Base-by-base conservation (phyloP, 1,284 basidiomycete species). In the Neonothopanus nambi region DNA sequence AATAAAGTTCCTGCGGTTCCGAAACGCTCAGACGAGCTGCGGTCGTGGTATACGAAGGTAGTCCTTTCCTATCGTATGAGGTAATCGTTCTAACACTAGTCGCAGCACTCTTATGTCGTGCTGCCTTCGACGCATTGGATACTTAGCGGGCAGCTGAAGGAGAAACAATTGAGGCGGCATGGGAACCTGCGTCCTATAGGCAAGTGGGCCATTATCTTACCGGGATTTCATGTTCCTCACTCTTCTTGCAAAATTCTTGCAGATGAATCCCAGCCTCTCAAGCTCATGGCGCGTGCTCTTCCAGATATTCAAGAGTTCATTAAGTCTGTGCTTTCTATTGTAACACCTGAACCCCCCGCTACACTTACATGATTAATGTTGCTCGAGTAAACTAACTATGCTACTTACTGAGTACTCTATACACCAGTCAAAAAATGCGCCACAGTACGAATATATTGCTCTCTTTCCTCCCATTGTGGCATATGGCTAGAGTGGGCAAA, bases 11-110 rank as follows among this genome's bases (percentile, higher is more conserved):
- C 87, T 0, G 58, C 74, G 18, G 73, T 75, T 35, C 81, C 86
- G 15, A 77, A 73, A 54, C 75, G 81, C 51, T 66, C 75, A 6
- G 71, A 75, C 11, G 79, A 78, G 5, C 68, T 86, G 1, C 74
- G 77, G 26, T 59, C 67, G 23, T 91, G 88, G 89, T 91, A 90
- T 68, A 70, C 70, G 47, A 75, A 82, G 66, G 87, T 85, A 61
- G 30, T 18, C n/a, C 54, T 41, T 44, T 45, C 30, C 12, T 11
- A 11, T 9, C 9, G 13, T 35, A 17, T 26, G 9, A 6, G 7
- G 12, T 18, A 18, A 26, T 15, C 18, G 24, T 40, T 42, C 30
- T 13, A 23, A 42, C 13, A 30, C n/a, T 12, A 15, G 5, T 18
- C 17, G 24, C 54, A 87, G 89, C 78, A 82, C 58, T 90, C 89